Base-by-base conservation (phyloP, 768 basidiomycete genomes). In the Termitomyces sp. region DNA sequence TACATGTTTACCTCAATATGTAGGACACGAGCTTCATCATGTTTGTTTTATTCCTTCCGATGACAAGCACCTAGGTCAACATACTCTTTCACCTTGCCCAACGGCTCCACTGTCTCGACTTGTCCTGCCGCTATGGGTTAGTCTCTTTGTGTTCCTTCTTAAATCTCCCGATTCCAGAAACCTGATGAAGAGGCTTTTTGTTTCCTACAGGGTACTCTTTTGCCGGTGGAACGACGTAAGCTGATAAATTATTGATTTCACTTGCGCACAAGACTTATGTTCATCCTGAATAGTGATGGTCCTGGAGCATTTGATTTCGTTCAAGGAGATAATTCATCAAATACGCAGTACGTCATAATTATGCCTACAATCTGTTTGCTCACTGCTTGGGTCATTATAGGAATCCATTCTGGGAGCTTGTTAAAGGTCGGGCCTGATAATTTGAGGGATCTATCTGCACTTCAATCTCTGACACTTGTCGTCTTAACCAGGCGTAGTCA, bases 331-430 rank as follows among this genome's bases (percentile, higher is more conserved):
- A 89, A 91, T 67, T 79, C 82, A 23, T 82, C 85, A 3, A 67
- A 68, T 16, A 71, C 82, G 7, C 85, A 82, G 82, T 87, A 72
- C 59, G 83, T 53, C 41, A 16, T 20, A n/a, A 13, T 2, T 26
- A 18, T 10, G 26, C 14, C 40, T 50, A 32, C 5, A 32, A 6
- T 32, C 32, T 32, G 32, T 32, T 7, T 32, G 32, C 7, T 7
- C 32, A 32, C 32, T 32, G 32, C 6, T 32, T 32, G 32, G 32
- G 32, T 7, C 32, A 32, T 50, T 8, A 26, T 36, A 23, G 86
- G 67, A 91, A 92, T 68, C 86, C 87, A 3, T 89, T 92, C 69
- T 91, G 90, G 89, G 80, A 91, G 62, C 66, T 90, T 33, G 87
- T 92, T 52, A 93, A 91, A 74, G 83, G 84, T 81, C 51, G 16